These are phyloP conservation scores for Saccharomyces mikatae DNA, from an alignment of 805 yeast species.

Conservation along the genomic window DNA sequence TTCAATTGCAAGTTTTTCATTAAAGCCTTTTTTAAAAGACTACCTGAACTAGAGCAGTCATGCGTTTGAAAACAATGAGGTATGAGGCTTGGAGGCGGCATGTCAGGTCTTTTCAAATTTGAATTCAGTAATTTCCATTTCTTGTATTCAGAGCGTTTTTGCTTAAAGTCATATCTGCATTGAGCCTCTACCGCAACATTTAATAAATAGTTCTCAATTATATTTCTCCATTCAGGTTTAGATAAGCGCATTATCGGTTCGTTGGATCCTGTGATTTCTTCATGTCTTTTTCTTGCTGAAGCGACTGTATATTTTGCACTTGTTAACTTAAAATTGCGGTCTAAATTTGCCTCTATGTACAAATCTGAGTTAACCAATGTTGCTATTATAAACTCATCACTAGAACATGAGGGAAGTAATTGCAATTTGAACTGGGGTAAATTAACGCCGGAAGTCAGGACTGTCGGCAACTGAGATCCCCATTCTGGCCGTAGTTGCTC, in stretches of 20 bases:
- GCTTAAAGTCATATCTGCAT: conserved; percentile 57
- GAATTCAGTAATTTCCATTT: conserved; percentile 32
- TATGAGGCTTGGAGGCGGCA: conserved; percentile 31
- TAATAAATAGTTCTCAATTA: conserved; percentile 59
- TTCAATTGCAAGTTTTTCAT: conserved; percentile 21
- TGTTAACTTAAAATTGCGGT: conserved; percentile 43
- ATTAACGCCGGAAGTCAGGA: conserved; percentile 19
- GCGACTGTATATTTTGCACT: conserved; percentile 57
- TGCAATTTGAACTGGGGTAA: conserved; percentile 39
- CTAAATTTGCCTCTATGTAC: conserved; percentile 57
- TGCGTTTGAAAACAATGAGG: conserved; percentile 8
- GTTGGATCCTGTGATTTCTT: conserved; percentile 19
- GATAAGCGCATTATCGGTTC: conserved; percentile 32
- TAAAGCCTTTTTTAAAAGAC: conserved; percentile 30
- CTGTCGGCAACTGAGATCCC: conserved; percentile 43
- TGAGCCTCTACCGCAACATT: conserved; percentile 65
- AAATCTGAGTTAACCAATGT: conserved; percentile 51
- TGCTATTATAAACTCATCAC: conserved; percentile 42
- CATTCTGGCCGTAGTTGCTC: conserved; percentile 46
- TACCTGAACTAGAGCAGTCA: conserved; percentile 4
- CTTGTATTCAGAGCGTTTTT: conserved; percentile 40
- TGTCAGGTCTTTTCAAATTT: conserved; percentile 24
- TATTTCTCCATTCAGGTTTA: conserved; percentile 62
- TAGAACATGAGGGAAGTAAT: conserved; percentile 44
- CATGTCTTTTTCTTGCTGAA: conserved; percentile 48